A percentile compares a stretch with the other conserved stretches of the same genome.
phyloP scores from a whole-genome alignment of 78 protist genomes.

The Polysphondylium violaceum region DNA sequence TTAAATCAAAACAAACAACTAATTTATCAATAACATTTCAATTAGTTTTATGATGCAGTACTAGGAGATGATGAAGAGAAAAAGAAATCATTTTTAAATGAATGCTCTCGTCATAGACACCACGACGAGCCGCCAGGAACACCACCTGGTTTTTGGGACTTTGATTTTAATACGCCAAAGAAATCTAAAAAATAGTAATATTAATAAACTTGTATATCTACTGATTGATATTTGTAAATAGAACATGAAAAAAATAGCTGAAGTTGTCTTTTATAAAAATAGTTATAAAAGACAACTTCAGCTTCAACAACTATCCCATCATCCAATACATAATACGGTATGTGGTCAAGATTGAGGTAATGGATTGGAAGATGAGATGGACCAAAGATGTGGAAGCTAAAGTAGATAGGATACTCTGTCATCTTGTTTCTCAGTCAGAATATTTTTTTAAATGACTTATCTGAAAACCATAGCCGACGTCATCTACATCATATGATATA shows the following conservation, averaged over 20 bases:
- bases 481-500: too few relatives aligned
- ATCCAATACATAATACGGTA: too few relatives aligned
- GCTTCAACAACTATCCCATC: too few relatives aligned
- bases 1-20: background rate
- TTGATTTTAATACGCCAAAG: conserved; percentile 30
- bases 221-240: background rate
- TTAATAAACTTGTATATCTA: background rate
- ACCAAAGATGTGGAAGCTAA: too few relatives aligned
- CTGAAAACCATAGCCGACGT: too few relatives aligned
- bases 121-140: conserved; percentile 42
- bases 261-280: too few relatives aligned
- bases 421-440: too few relatives aligned
- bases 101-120: conserved; percentile 65
- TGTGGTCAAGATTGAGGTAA: too few relatives aligned
- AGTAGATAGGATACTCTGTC: too few relatives aligned
- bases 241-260: background rate
- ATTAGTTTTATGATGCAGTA: conserved; percentile 68
- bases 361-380: too few relatives aligned
- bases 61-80: conserved; percentile 37
- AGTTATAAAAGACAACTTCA: too few relatives aligned
- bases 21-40: background rate
- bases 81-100: conserved; percentile 31
- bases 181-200: background rate
- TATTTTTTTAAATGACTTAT: too few relatives aligned
- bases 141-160: conserved; percentile 70